These are phyloP conservation scores for Neospermospora avenae DNA, from an alignment of 2,329 filamentous ascomycete species.

Conservation along the genomic window DNA sequence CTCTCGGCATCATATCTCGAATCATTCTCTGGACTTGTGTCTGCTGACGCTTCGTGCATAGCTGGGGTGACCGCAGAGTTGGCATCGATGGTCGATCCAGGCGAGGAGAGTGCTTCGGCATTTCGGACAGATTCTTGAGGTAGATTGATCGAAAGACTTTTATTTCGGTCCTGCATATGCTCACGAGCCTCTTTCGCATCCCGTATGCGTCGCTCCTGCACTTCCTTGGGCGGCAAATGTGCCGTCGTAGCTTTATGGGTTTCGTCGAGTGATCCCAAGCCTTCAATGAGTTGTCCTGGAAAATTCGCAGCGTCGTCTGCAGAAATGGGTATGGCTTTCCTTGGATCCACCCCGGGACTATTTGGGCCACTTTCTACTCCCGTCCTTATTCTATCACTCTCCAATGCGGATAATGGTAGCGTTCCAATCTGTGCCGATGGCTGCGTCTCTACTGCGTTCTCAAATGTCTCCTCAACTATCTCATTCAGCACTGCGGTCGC, in stretches of 20 bases:
- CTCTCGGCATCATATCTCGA: constrained; percentile 50
- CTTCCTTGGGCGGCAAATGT: constrained; percentile 48
- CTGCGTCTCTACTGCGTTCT: constrained; percentile 22
- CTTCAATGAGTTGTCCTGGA: constrained; percentile 27
- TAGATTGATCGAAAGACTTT: constrained; percentile 36
- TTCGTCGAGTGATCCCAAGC: constrained; percentile 24
- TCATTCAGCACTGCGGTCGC: constrained; percentile 23
- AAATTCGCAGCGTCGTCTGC: constrained; percentile 36
- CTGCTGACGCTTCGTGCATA: constrained; percentile 64
- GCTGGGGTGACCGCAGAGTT: constrained; percentile 72
- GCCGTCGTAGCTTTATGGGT: constrained; percentile 34
- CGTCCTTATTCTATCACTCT: constrained; percentile 28
- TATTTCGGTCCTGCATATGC: constrained; percentile 29
- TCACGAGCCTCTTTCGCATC: constrained; percentile 38
- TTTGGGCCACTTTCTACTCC: constrained; percentile 30
- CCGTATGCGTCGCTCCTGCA: constrained; percentile 45
- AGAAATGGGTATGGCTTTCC: constrained; percentile 33
- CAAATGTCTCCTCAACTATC: constrained; percentile 25
- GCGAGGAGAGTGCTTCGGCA: constrained; percentile 50
- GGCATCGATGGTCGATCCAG: constrained; percentile 63
- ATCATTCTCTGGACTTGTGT: constrained; percentile 72
- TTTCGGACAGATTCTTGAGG: constrained; percentile 38
- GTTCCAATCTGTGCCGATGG: constrained; percentile 11
- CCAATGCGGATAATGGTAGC: constrained; percentile 20
- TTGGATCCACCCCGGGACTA: constrained; percentile 34